A percentile compares a stretch with the other conserved stretches of the same genome.
These are phyloP conservation scores for Cucurbita moschata DNA, from an alignment of 306 rosid genomes.

Conservation along the genomic window DNA sequence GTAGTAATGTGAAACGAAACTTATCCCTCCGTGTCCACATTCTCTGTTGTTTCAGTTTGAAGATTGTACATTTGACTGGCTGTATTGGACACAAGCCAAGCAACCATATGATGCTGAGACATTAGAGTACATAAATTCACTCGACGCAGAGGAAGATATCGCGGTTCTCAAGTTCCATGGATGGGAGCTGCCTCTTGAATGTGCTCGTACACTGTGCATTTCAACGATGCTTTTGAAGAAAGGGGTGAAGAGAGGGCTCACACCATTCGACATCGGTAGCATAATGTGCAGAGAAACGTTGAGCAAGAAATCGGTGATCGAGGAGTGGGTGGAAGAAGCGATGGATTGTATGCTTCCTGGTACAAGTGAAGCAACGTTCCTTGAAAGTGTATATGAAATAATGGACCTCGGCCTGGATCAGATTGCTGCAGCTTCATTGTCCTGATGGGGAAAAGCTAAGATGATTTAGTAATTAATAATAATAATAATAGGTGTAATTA, in stretches of 20 bases:
- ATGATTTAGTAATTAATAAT: background rate
- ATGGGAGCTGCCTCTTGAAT: constrained; percentile 62
- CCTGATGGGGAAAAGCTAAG: constrained; percentile 13
- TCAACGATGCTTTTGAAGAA: constrained; percentile 93
- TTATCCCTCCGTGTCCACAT: too few species aligned
- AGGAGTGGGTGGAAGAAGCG: constrained; percentile 68
- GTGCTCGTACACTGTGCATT: constrained; percentile 65
- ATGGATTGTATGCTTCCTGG: constrained; percentile 58
- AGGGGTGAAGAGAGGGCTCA: constrained; percentile 67
- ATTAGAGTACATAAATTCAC: constrained; percentile 49
- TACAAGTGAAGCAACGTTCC: constrained; percentile 63
- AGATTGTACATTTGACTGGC: constrained; percentile 96
- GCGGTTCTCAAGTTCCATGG: constrained; percentile 76
- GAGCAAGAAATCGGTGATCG: constrained; percentile 59
- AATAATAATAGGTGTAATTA: constrained; percentile 1
- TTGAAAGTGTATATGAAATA: constrained; percentile 54
- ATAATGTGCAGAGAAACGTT: constrained; percentile 64
- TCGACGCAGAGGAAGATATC: constrained; percentile 72
- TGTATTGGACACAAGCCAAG: constrained; percentile 93
- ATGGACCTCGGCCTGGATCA: constrained; percentile 58
- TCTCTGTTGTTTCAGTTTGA: constrained; percentile 45
- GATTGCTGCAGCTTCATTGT: constrained; percentile 20
- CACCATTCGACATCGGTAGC: constrained; percentile 67
- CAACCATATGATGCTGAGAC: constrained; percentile 48
- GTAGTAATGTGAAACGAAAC: background rate